Evolutionary conservation across 176 grass and related monocot genomes (phyloP), one percentile per base, ranked within the genome.

Genomic region (Triticum monococcum): DNA sequence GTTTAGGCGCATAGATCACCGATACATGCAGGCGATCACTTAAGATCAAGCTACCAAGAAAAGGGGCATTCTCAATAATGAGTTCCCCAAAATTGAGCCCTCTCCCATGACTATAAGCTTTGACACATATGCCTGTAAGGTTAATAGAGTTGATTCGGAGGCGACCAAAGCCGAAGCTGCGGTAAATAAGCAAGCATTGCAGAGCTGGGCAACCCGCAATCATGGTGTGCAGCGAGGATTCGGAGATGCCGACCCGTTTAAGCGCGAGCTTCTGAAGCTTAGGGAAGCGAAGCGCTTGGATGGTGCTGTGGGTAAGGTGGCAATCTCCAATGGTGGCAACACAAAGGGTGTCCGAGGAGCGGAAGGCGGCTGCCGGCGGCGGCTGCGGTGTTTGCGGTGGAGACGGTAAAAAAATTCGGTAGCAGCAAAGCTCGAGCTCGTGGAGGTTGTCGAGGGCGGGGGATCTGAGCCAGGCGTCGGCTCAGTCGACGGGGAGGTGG

Each of bases 301-400:
- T 9, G 2, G 2, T 62, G 60, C 8, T 11, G 60, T 62, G n/a
- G 7, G 3, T 9, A 3, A 62, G 2, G 60, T 62, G 22, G 22
- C 60, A 62, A 0, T 62, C 60, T 62, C 60, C 3, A 0, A 62
- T 62, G 60, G 60, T 62, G 60, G 60, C n/a, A 0, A 62, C 22
- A 0, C 60, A 2, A 8, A 62, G 60, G n/a, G 60, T 62, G 8
- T 62, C 9, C 0, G n/a, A 62, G 60, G 25, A 62, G 60, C 60
- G n/a, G 60, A 62, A 62, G 9, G n/a, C 60, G 0, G 9, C n/a
- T 25, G n/a, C 59, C 22, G 59, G 59, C 11, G n/a, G 3, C n/a
- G 9, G n/a, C n/a, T 11, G 22, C 2, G 0, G 60, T 3, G 0
- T 0, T 18, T 0, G 1, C 9, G n/a, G 59, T 24, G 22, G 22